These are phyloP conservation scores for Xylaria telfairii DNA, from an alignment of 495 filamentous ascomycete genomes.

Conservation along the genomic window DNA sequence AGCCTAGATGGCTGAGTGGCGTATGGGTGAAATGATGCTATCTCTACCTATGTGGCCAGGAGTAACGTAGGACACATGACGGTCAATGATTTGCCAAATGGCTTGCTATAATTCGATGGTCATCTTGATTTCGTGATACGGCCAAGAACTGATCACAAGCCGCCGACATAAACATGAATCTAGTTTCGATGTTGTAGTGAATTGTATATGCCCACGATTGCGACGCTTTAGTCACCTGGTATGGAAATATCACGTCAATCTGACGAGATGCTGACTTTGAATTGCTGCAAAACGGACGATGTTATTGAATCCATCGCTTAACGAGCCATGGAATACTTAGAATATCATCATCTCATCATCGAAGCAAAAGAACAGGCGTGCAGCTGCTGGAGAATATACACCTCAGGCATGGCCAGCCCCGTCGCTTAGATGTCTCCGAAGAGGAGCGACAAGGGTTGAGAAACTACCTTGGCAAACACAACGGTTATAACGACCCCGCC, in stretches of 20 bases:
- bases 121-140: background rate
- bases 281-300: background rate
- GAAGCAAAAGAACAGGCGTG: background rate
- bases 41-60: background rate
- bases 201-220: background rate
- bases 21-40: background rate
- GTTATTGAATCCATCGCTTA: too few species aligned
- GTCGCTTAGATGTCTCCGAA: background rate
- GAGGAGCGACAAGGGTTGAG: background rate
- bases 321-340: too few species aligned
- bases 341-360: background rate
- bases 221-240: background rate
- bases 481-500: background rate
- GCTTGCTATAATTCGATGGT: background rate
- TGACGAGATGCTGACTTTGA: background rate
- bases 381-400: background rate
- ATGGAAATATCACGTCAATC: background rate
- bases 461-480: background rate
- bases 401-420: background rate
- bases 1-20: background rate
- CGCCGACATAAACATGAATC: background rate
- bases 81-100: background rate
- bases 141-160: background rate
- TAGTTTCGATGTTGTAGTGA: background rate
- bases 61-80: constrained; percentile 8